A percentile compares a stretch with the other conserved stretches of the same genome.
These are phyloP conservation scores for Cercospora canescens DNA, from an alignment of 2,329 filamentous ascomycete genomes.

Conservation along the genomic window DNA sequence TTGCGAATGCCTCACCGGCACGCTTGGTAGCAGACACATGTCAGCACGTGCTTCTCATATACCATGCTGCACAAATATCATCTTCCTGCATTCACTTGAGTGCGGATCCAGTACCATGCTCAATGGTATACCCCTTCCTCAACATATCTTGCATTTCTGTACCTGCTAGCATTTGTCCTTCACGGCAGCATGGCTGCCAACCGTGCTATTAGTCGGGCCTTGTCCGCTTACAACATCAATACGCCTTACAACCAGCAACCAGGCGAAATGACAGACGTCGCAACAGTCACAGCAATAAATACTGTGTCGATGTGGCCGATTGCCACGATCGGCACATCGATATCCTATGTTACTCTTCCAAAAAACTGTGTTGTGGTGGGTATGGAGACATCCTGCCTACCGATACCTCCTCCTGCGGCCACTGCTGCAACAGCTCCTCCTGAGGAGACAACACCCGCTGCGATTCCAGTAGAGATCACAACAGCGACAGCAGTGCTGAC, in stretches of 20 bases:
- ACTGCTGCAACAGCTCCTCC: background rate
- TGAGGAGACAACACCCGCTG: background rate
- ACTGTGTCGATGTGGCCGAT: background rate
- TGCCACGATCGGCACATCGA: background rate
- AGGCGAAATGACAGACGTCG: background rate
- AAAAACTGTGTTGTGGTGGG: background rate
- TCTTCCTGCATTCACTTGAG: conserved; percentile 1
- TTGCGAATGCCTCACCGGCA: background rate
- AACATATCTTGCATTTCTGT: background rate
- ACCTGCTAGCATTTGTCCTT: background rate
- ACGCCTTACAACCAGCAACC: background rate
- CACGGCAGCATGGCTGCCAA: background rate
- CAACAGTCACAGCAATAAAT: background rate
- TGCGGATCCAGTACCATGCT: background rate
- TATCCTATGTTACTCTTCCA: background rate
- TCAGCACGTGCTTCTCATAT: background rate
- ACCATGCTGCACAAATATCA: background rate
- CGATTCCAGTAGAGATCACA: background rate
- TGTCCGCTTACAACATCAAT: background rate
- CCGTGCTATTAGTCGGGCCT: background rate
- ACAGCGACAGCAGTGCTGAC: background rate
- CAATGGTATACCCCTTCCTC: background rate
- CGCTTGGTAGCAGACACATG: background rate
- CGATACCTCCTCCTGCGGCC: background rate
- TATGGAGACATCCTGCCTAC: background rate